Percentiles rank a stretch among this genome's conserved stretches.
Evolutionary conservation across 306 rosid species (phyloP).

Genomic region (Lathyrus tuberosus): DNA sequence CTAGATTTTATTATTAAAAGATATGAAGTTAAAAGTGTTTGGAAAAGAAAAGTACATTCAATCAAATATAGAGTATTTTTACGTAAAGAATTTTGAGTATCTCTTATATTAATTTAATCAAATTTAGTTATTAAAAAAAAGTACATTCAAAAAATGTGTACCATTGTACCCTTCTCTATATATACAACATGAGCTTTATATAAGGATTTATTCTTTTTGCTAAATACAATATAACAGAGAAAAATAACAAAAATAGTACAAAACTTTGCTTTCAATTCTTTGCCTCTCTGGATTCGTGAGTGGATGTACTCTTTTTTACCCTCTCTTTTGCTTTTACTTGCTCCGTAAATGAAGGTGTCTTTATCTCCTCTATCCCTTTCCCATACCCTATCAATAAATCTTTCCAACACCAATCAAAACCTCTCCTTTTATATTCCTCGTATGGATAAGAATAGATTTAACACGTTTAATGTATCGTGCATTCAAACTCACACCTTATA

Average conservation of each 20-base stretch:
- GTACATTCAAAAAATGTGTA: background rate
- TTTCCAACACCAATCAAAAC: conserved; percentile 57
- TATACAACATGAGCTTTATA: conserved; percentile 26
- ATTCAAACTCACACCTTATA: too few species aligned
- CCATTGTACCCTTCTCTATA: background rate
- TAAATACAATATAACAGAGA: conserved; percentile 35
- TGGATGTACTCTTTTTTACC: conserved; percentile 43
- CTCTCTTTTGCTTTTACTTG: conserved; percentile 49
- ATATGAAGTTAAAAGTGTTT: too few species aligned
- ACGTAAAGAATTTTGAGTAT: too few species aligned
- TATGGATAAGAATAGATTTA: conserved; percentile 41
- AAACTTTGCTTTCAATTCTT: conserved; percentile 34
- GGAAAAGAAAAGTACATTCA: too few species aligned
- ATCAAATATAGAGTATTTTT: too few species aligned
- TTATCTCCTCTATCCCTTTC: conserved; percentile 50
- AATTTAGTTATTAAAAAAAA: too few species aligned
- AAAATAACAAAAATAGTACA: conserved; percentile 32
- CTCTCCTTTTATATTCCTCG: conserved; percentile 42
- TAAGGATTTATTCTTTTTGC: conserved; percentile 40
- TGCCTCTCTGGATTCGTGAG: conserved; percentile 36
- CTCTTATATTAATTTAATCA: too few species aligned
- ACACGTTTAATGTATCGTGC: background rate
- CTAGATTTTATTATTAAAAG: too few species aligned
- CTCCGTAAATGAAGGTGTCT: conserved; percentile 56
- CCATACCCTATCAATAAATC: conserved; percentile 50